A percentile compares a stretch with the other conserved stretches of the same genome.
These are phyloP conservation scores for Kwoniella dejecticola DNA, from an alignment of 768 basidiomycete species.

Conservation along the genomic window DNA sequence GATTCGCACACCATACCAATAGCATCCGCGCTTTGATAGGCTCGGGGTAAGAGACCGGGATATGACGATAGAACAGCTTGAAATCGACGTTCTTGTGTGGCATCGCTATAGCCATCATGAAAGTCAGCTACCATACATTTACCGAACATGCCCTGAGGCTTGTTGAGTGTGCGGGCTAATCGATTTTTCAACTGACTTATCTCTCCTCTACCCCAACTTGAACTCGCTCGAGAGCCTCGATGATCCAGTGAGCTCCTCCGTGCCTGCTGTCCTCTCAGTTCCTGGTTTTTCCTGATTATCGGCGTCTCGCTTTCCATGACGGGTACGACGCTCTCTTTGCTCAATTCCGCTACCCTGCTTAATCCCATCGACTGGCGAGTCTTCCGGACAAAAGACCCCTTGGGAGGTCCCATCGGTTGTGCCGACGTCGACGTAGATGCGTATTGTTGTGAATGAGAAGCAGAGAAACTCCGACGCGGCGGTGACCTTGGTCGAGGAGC, in stretches of 20 bases:
- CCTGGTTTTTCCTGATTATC: slow-evolving; percentile 50
- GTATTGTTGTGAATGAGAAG: not conserved
- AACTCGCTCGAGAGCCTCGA: slow-evolving; percentile 50
- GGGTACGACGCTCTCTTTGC: slow-evolving; percentile 44
- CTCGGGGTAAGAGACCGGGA: slow-evolving; percentile 45
- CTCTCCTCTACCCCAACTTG: slow-evolving; percentile 50
- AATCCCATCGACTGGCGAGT: slow-evolving; percentile 36
- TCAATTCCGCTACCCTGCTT: slow-evolving; percentile 17
- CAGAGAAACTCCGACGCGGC: slow-evolving; percentile 18
- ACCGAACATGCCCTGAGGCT: no score
- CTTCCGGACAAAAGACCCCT: slow-evolving; percentile 32
- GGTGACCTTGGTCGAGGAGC: slow-evolving; percentile 36
- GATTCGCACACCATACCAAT: slow-evolving; percentile 48
- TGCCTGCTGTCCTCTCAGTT: slow-evolving; percentile 43
- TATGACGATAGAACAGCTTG: slow-evolving; percentile 48
- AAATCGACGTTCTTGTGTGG: slow-evolving; percentile 48
- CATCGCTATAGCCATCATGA: slow-evolving; percentile 29
- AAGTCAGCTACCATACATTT: not conserved
- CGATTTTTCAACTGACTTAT: slow-evolving; percentile 41
- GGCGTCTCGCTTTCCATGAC: slow-evolving; percentile 52
- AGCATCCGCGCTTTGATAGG: slow-evolving; percentile 51
- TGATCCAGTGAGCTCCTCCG: slow-evolving; percentile 46
- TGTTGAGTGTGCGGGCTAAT: not conserved
- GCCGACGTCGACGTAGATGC: slow-evolving; percentile 7
- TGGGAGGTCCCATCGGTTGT: slow-evolving; percentile 34